A percentile compares a stretch with the other conserved stretches of the same genome.
These are phyloP conservation scores for Linnemannia hyalina DNA, from an alignment of 192 early-diverging fungal species.

Conservation along the genomic window DNA sequence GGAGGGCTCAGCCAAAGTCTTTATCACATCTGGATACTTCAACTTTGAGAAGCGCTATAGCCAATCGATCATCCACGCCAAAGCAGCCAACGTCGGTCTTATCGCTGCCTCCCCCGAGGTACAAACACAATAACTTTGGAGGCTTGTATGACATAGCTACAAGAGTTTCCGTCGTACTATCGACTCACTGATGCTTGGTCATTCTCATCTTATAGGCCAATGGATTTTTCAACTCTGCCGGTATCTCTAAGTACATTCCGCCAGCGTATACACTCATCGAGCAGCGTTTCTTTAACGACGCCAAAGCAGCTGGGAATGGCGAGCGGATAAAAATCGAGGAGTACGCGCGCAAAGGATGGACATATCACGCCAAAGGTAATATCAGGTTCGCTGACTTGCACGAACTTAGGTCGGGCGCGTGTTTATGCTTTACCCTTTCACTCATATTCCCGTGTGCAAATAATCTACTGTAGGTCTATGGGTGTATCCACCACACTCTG, in stretches of 20 bases:
- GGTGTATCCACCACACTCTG: slow-evolving; percentile 70
- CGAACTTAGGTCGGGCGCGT: background rate
- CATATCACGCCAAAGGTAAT: slow-evolving; percentile 95
- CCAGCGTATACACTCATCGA: slow-evolving; percentile 93
- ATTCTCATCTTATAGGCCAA: slow-evolving; percentile 76
- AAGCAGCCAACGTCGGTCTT: slow-evolving; percentile 72
- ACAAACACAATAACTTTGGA: background rate
- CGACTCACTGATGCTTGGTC: background rate
- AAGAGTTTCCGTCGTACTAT: background rate
- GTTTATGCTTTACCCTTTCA: background rate
- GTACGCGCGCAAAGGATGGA: slow-evolving; percentile 88
- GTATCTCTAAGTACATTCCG: slow-evolving; percentile 90
- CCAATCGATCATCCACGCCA: slow-evolving; percentile 68
- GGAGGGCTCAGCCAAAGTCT: slow-evolving; percentile 65
- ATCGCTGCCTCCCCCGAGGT: slow-evolving; percentile 90
- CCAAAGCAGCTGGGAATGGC: slow-evolving; percentile 53
- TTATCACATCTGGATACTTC: slow-evolving; percentile 93
- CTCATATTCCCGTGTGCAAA: background rate
- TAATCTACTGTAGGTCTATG: slow-evolving; percentile 74
- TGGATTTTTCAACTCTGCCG: slow-evolving; percentile 89
- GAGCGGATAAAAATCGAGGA: slow-evolving; percentile 79
- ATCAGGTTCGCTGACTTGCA: background rate
- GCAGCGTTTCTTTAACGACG: slow-evolving; percentile 71
- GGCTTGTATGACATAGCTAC: background rate
- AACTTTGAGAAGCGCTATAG: slow-evolving; percentile 87